These are phyloP conservation scores for Akanthomyces lecanii DNA, from an alignment of 2,329 filamentous ascomycete genomes.

Conservation along the genomic window DNA sequence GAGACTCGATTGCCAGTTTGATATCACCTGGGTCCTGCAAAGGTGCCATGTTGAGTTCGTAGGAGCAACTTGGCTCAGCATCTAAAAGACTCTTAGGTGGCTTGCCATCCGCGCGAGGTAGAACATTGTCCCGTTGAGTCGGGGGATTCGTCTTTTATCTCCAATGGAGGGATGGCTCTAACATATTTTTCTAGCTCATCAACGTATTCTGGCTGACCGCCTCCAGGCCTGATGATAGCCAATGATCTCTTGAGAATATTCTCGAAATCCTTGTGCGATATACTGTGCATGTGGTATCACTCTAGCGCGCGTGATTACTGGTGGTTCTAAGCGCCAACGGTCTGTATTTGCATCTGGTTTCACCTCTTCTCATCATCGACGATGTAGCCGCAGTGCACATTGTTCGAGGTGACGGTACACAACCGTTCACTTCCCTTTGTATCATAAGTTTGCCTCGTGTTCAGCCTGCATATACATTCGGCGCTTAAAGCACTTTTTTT, in stretches of 20 bases:
- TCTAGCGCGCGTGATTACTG: not conserved
- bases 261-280: not conserved
- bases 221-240: not conserved
- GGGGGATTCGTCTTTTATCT: not conserved
- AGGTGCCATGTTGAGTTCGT: not conserved
- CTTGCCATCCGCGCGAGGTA: not conserved
- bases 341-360: not conserved
- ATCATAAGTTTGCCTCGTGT: not conserved
- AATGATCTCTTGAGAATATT: not conserved
- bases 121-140: not conserved
- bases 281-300: not conserved
- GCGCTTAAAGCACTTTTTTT: not conserved
- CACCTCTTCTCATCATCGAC: not conserved
- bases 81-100: too few relatives aligned
- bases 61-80: too few relatives aligned
- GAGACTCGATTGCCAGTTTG: not conserved
- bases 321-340: not conserved
- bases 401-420: slow-evolving; percentile 5
- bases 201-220: not conserved
- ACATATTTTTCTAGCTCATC: too few relatives aligned
- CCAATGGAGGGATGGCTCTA: not conserved
- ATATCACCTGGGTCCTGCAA: too few relatives aligned
- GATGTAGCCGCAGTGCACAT: not conserved
- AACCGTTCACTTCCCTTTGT: not conserved
- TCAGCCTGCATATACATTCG: not conserved